Conservation (phyloP, 352 stramenopile genomes). For the Aphanomyces invadans region DNA sequence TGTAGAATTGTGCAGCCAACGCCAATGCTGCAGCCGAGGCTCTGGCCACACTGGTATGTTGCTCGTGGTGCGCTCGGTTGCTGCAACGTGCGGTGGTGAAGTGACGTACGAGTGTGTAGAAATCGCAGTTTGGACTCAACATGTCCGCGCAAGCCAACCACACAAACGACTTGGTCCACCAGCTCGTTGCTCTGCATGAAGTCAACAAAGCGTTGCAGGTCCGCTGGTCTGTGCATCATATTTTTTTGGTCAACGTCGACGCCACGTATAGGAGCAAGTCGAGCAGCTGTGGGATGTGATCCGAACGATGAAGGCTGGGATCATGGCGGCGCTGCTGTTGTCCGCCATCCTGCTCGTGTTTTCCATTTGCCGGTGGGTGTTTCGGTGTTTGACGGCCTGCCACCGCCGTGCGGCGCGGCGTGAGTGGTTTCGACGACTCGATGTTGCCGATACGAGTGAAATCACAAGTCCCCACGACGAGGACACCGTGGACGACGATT, state of each 20-base stretch:
- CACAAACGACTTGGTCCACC: not conserved
- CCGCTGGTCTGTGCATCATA: too few relatives aligned
- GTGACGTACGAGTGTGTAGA: slow-evolving; percentile 3
- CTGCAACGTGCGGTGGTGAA: too few relatives aligned
- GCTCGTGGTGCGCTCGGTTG: too few relatives aligned
- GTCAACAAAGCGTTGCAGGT: slow-evolving; percentile 32
- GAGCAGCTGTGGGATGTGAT: slow-evolving; percentile 71
- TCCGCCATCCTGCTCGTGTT: slow-evolving; percentile 66
- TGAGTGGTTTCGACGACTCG: slow-evolving; percentile 72
- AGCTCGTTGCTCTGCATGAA: slow-evolving; percentile 28
- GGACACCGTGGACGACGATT: slow-evolving; percentile 11
- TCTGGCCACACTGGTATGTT: not conserved
- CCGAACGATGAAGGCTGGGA: slow-evolving; percentile 80
- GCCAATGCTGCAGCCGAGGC: not conserved
- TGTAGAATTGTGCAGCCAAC: not conserved
- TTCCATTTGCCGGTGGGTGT: slow-evolving; percentile 57
- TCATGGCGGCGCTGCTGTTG: slow-evolving; percentile 60
- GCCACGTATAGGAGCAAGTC: slow-evolving; percentile 76
- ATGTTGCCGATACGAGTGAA: slow-evolving; percentile 25
- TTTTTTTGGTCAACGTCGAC: too few relatives aligned
- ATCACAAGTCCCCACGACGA: slow-evolving; percentile 5
- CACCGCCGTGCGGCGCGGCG: slow-evolving; percentile 63
- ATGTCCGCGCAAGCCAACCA: not conserved
- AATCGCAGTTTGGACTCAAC: slow-evolving; percentile 23
- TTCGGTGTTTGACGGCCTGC: slow-evolving; percentile 60